phyloP scores from a whole-genome alignment of 768 basidiomycete species.

The Cantharellus anzutake region DNA sequence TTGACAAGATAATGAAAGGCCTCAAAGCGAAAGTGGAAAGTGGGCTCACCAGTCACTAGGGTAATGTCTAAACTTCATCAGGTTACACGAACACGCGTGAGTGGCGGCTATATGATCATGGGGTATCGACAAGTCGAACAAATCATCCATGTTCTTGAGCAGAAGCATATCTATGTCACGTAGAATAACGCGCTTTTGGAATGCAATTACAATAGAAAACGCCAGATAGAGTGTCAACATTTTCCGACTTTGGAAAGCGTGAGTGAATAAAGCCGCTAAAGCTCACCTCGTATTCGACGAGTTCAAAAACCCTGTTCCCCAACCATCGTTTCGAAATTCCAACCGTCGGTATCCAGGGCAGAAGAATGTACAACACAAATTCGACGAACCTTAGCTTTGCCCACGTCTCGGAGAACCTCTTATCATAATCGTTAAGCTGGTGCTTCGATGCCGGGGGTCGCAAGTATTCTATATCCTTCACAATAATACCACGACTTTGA shows the following conservation, averaged over 20 bases:
- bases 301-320: constrained; percentile 34
- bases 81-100: constrained; percentile 92
- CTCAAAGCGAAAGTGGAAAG: not conserved
- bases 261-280: not conserved
- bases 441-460: constrained; percentile 25
- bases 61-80: constrained; percentile 65
- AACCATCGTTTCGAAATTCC: not conserved
- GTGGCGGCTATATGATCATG: constrained; percentile 65
- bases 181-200: constrained; percentile 34
- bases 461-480: constrained; percentile 41
- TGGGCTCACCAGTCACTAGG: constrained; percentile 59
- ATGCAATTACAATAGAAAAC: not conserved
- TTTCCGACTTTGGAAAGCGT: not conserved
- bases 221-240: not conserved
- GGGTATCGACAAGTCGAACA: constrained; percentile 28
- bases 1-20: not conserved
- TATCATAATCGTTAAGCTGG: constrained; percentile 11
- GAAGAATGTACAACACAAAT: not conserved
- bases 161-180: constrained; percentile 84
- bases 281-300: constrained; percentile 46
- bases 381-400: constrained; percentile 20
- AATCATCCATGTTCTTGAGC: constrained; percentile 62
- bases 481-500: constrained; percentile 29
- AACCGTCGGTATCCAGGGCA: not conserved
- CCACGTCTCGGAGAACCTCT: constrained; percentile 16